Percentiles rank a stretch among this genome's conserved stretches.
Conservation (phyloP, 2,329 filamentous ascomycete species). For the Ophiognomonia clavigignenti-juglandacearum region DNA sequence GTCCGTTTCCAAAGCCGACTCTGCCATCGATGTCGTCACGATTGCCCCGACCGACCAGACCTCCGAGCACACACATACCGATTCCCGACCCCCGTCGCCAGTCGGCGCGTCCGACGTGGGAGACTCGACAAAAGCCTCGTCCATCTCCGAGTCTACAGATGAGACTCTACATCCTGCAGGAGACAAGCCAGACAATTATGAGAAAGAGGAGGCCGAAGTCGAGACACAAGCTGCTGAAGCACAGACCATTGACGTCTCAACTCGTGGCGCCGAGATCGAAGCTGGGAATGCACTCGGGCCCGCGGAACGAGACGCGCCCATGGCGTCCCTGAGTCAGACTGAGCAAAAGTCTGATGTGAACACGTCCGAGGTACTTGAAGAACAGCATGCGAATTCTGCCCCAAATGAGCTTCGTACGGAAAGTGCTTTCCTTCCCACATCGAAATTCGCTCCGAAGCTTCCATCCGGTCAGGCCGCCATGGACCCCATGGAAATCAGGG, state of each 20-base stretch:
- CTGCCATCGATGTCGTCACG: conserved; percentile 49
- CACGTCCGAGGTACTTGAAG: conserved; percentile 1
- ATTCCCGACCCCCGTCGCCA: conserved; percentile 56
- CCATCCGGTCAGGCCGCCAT: conserved; percentile 15
- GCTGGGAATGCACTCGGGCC: background rate
- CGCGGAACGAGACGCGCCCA: conserved; percentile 8
- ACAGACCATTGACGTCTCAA: conserved; percentile 1
- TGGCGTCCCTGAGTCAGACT: conserved; percentile 10
- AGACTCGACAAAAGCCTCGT: conserved; percentile 59
- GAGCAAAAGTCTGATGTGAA: conserved; percentile 3
- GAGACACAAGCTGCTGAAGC: conserved; percentile 11
- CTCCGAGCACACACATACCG: conserved; percentile 44
- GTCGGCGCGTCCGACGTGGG: conserved; percentile 49
- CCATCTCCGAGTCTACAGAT: conserved; percentile 58
- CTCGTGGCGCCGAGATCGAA: background rate
- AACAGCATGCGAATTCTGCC: conserved; percentile 2
- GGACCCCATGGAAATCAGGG: conserved; percentile 12
- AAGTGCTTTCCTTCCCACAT: conserved; percentile 19
- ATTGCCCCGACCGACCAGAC: conserved; percentile 39
- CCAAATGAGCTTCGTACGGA: conserved; percentile 7
- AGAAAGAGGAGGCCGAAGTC: conserved; percentile 10
- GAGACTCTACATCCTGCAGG: conserved; percentile 46
- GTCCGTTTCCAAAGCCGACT: conserved; percentile 46
- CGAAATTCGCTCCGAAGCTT: conserved; percentile 21
- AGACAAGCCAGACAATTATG: conserved; percentile 22